phyloP scores from a whole-genome alignment of 768 basidiomycete genomes.

The Lentinula aciculospora region DNA sequence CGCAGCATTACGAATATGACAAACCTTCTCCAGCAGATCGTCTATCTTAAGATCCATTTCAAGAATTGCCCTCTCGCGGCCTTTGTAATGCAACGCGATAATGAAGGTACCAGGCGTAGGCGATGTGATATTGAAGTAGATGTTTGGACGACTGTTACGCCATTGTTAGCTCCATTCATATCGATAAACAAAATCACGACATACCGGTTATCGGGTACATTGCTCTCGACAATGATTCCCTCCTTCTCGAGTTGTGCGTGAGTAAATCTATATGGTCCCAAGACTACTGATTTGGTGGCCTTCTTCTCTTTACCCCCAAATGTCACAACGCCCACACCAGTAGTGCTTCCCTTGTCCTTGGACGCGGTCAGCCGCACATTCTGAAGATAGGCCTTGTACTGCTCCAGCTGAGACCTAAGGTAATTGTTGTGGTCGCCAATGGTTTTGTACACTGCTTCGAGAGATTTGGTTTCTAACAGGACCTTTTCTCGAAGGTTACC shows the following conservation, averaged over 20 bases:
- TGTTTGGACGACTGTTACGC: constrained; percentile 80
- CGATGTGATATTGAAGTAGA: constrained; percentile 98
- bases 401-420: constrained; percentile 91
- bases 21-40: constrained; percentile 92
- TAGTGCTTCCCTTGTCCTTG: constrained; percentile 84
- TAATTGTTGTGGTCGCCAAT: constrained; percentile 99
- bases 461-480: constrained; percentile 80
- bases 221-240: constrained; percentile 98
- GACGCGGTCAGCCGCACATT: constrained; percentile 89
- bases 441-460: constrained; percentile 98
- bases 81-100: constrained; percentile 98
- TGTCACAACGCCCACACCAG: constrained; percentile 89
- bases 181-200: background rate
- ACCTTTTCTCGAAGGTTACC: constrained; percentile 98
- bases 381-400: constrained; percentile 99
- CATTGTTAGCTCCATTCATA: background rate
- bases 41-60: constrained; percentile 99
- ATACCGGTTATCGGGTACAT: constrained; percentile 96
- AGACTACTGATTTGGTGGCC: constrained; percentile 72
- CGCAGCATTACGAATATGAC: constrained; percentile 12
- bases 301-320: constrained; percentile 99
- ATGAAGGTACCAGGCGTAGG: constrained; percentile 98
- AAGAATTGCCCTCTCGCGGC: constrained; percentile 96
- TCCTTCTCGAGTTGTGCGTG: constrained; percentile 99
- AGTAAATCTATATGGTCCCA: constrained; percentile 96